These are phyloP conservation scores for Zymoseptoria tritici DNA, from an alignment of 2,329 filamentous ascomycete species.

Conservation along the genomic window DNA sequence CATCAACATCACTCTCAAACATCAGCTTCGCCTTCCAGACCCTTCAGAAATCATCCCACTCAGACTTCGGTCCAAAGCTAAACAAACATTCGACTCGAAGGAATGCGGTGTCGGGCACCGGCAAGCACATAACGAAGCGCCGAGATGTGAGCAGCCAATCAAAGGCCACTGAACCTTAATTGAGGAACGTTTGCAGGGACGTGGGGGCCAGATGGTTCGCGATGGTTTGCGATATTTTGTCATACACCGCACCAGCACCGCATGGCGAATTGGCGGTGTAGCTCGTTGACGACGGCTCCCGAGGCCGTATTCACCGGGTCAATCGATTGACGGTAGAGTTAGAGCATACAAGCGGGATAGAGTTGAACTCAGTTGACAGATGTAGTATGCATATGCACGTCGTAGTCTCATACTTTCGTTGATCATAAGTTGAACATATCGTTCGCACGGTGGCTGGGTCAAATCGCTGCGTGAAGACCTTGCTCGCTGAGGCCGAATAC, in stretches of 20 bases:
- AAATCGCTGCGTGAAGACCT: neutral
- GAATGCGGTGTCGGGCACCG: neutral
- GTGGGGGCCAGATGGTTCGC: neutral
- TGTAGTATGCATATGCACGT: neutral
- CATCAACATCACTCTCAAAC: no score
- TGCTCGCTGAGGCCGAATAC: no score
- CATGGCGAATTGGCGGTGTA: neutral
- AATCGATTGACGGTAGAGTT: neutral
- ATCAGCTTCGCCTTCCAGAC: neutral
- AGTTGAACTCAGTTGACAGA: no score
- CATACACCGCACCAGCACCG: neutral
- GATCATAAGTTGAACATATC: neutral
- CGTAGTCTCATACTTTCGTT: neutral
- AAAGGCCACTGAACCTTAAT: neutral
- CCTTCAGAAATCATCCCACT: neutral
- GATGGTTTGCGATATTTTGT: neutral
- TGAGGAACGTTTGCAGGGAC: neutral
- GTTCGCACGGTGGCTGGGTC: neutral
- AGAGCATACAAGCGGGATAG: no score
- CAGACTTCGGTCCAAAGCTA: neutral
- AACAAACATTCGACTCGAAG: neutral
- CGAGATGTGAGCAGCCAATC: neutral
- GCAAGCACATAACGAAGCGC: neutral
- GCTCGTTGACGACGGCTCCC: neutral
- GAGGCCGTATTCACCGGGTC: neutral